Evolutionary conservation across 2,329 filamentous ascomycete species (phyloP).

Genomic region (Grosmannia huntii): DNA sequence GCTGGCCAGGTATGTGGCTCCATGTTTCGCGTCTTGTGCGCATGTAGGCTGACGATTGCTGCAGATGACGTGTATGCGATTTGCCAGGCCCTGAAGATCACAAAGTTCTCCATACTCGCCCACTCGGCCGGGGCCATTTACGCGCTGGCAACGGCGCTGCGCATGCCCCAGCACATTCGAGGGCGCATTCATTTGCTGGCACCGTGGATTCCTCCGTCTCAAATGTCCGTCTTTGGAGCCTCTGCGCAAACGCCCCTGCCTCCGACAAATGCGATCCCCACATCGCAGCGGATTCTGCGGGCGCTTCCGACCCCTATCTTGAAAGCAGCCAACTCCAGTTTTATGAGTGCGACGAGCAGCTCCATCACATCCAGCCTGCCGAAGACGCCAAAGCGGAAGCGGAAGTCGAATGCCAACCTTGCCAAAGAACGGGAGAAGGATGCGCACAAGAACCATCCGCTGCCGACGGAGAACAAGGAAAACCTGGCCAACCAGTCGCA

Average conservation of each 20-base stretch:
- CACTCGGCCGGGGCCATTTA: conserved; percentile 98
- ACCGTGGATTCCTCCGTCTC: conserved; percentile 93
- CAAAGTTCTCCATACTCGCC: conserved; percentile 89
- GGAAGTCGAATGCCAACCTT: conserved; percentile 34
- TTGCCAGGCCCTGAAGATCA: conserved; percentile 82
- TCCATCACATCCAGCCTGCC: conserved; percentile 70
- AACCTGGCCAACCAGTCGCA: conserved; percentile 18
- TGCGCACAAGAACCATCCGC: conserved; percentile 14
- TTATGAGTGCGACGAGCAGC: conserved; percentile 83
- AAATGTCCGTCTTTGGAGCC: conserved; percentile 67
- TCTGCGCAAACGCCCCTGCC: conserved; percentile 54
- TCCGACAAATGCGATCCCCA: conserved; percentile 76
- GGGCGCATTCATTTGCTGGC: conserved; percentile 89
- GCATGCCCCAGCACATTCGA: conserved; percentile 91
- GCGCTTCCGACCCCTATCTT: conserved; percentile 82
- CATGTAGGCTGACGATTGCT: conserved; percentile 15
- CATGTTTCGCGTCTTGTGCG: no score
- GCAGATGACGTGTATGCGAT: conserved; percentile 78
- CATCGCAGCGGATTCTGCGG: conserved; percentile 80
- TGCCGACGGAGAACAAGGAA: conserved; percentile 35
- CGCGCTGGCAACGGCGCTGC: conserved; percentile 82
- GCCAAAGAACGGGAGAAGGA: conserved; percentile 17
- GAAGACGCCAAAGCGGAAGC: conserved; percentile 51
- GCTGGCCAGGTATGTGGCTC: conserved; percentile 68
- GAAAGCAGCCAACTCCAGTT: conserved; percentile 88